Evolutionary conservation across 2,329 filamentous ascomycete species (phyloP).

Genomic region (Fragosphaeria purpurea): DNA sequence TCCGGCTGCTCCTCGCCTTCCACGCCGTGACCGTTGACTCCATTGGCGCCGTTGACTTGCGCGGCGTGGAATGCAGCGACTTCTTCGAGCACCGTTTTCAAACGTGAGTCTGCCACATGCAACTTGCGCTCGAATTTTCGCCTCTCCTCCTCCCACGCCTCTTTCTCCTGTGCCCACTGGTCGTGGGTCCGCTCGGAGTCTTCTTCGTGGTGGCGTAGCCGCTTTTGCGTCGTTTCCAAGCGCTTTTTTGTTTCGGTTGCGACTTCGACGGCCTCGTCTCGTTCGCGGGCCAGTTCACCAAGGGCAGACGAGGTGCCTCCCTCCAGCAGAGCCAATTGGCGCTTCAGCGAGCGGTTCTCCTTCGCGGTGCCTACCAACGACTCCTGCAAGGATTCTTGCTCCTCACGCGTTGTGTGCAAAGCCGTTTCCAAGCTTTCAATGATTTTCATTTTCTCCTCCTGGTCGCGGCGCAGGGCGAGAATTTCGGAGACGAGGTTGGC

Average conservation of each 20-base stretch:
- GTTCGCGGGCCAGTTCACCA: conserved; percentile 71
- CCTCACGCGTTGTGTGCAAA: conserved; percentile 59
- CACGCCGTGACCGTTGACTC: conserved; percentile 21
- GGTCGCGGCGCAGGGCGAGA: conserved; percentile 70
- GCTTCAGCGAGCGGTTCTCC: conserved; percentile 71
- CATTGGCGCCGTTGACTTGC: conserved; percentile 27
- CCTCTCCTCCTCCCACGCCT: conserved; percentile 74
- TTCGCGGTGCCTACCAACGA: conserved; percentile 55
- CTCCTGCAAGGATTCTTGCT: conserved; percentile 61
- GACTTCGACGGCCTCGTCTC: conserved; percentile 70
- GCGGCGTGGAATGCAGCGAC: conserved; percentile 60
- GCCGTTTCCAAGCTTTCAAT: conserved; percentile 77
- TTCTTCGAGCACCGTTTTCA: conserved; percentile 79
- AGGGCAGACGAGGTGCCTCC: conserved; percentile 80
- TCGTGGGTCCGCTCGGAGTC: conserved; percentile 68
- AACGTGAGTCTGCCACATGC: conserved; percentile 78
- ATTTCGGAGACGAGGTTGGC: conserved; percentile 94
- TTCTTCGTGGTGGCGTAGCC: conserved; percentile 68
- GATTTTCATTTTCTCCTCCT: conserved; percentile 78
- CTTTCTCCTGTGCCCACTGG: conserved; percentile 75
- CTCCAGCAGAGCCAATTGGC: conserved; percentile 78
- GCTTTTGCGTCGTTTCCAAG: conserved; percentile 69
- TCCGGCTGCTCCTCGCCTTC: conserved; percentile 46
- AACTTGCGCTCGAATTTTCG: conserved; percentile 74
- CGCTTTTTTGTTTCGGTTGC: conserved; percentile 64